Conservation (phyloP, 2,329 filamentous ascomycete genomes). For the Epichloe sp. region DNA sequence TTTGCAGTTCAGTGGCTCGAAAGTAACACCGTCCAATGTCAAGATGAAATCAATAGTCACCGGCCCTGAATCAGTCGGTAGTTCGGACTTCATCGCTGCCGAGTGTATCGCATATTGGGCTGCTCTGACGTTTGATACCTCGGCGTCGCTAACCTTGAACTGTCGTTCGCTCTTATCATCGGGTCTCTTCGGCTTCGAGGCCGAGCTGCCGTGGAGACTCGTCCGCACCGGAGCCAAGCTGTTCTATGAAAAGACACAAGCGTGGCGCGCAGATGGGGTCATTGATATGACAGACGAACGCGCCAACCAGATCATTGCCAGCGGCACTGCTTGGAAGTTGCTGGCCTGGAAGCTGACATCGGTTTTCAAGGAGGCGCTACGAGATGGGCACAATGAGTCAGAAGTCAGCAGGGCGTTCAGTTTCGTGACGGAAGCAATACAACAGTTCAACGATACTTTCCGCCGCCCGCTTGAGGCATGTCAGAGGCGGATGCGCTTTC, state of each 20-base stretch:
- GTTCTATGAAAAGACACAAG: constrained; percentile 15
- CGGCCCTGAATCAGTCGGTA: constrained; percentile 15
- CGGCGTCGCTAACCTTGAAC: constrained; percentile 27
- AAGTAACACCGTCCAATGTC: constrained; percentile 18
- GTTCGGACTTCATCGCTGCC: constrained; percentile 20
- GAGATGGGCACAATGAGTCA: constrained; percentile 19
- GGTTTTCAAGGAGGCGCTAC: constrained; percentile 19
- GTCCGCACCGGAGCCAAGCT: constrained; percentile 16
- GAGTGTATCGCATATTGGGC: constrained; percentile 29
- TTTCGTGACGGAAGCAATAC: constrained; percentile 14
- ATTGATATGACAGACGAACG: constrained; percentile 18
- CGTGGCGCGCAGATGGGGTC: constrained; percentile 13
- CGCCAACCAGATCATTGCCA: constrained; percentile 18
- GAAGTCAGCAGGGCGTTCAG: constrained; percentile 15
- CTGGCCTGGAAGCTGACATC: constrained; percentile 20
- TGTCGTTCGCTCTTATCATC: constrained; percentile 25
- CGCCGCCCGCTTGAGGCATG: constrained; percentile 17
- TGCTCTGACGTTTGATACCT: constrained; percentile 28
- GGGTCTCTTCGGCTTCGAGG: constrained; percentile 21
- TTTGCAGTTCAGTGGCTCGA: constrained; percentile 26
- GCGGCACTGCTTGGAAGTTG: constrained; percentile 17
- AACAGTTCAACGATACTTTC: constrained; percentile 16
- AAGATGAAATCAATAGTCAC: constrained; percentile 11
- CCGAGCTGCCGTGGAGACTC: constrained; percentile 17
- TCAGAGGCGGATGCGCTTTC: constrained; percentile 18